Conservation (phyloP, 1,284 basidiomycete species). For the Cystobasidium slooffiae region DNA sequence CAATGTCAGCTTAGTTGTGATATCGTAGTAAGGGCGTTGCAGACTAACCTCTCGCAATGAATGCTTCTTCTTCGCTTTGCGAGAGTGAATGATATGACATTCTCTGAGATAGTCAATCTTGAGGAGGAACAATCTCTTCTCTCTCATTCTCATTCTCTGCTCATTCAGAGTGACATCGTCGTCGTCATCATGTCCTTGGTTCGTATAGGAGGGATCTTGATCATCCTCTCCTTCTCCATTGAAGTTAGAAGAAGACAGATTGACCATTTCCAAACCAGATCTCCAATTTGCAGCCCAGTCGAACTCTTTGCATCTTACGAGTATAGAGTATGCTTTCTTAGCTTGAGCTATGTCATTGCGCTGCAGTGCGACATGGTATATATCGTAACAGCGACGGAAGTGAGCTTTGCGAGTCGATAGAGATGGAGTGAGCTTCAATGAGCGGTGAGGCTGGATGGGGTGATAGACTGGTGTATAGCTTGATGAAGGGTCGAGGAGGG, state of each 20-base stretch:
- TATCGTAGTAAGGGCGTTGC: background rate
- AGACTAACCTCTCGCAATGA: slow-evolving; percentile 17
- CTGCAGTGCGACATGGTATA: slow-evolving; percentile 74
- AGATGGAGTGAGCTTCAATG: background rate
- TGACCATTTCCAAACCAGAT: slow-evolving; percentile 31
- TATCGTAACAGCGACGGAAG: slow-evolving; percentile 71
- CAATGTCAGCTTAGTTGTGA: background rate
- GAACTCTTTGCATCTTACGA: slow-evolving; percentile 58
- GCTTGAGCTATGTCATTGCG: slow-evolving; percentile 70
- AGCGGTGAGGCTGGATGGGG: slow-evolving; percentile 8
- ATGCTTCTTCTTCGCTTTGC: slow-evolving; percentile 14
- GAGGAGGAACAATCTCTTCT: background rate
- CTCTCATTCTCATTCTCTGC: background rate
- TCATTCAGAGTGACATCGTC: background rate
- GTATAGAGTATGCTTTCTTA: slow-evolving; percentile 74
- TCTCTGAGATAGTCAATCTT: slow-evolving; percentile 39
- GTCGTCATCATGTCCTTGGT: background rate
- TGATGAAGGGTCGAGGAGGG: background rate
- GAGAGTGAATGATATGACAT: slow-evolving; percentile 32
- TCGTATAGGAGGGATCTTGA: background rate
- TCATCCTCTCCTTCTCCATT: slow-evolving; percentile 6
- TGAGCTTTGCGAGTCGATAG: slow-evolving; percentile 65
- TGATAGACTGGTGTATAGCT: slow-evolving; percentile 13
- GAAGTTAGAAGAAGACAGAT: background rate
- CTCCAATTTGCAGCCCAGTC: slow-evolving; percentile 40